Evolutionary conservation across 805 yeast species (phyloP).

Genomic region (Wickerhamiella domercqiae): DNA sequence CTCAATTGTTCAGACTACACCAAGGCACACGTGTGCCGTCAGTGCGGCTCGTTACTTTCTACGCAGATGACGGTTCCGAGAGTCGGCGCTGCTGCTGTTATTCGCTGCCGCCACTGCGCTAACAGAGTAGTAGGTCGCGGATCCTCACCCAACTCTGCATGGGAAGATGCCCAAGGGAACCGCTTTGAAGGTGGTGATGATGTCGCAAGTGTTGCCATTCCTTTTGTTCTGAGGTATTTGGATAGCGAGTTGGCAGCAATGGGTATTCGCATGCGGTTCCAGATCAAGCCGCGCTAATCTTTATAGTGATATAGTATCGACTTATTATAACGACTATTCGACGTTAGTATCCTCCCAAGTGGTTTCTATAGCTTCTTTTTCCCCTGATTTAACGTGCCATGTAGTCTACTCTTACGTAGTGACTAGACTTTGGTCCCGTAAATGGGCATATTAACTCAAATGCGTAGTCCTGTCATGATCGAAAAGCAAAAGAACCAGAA

Average conservation of each 20-base stretch:
- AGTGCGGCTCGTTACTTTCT: conserved; percentile 82
- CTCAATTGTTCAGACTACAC: conserved; percentile 93
- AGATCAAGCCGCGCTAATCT: conserved; percentile 42
- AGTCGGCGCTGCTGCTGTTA: conserved; percentile 61
- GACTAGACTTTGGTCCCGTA: too few relatives aligned
- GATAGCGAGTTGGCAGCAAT: conserved; percentile 93
- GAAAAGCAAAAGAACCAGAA: too few relatives aligned
- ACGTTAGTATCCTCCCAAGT: background rate
- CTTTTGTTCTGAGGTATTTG: conserved; percentile 86
- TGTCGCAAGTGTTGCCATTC: conserved; percentile 92
- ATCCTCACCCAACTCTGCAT: conserved; percentile 35
- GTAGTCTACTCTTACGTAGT: too few relatives aligned
- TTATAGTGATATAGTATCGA: background rate
- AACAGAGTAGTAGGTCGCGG: conserved; percentile 38
- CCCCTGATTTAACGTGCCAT: too few relatives aligned
- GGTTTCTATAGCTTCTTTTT: too few relatives aligned
- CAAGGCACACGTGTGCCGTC: conserved; percentile 75
- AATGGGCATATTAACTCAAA: too few relatives aligned
- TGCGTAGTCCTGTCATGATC: too few relatives aligned
- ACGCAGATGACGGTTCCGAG: conserved; percentile 86
- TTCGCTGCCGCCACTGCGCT: conserved; percentile 88
- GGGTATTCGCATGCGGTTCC: conserved; percentile 90
- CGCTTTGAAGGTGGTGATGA: conserved; percentile 82
- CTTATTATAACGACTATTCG: background rate
- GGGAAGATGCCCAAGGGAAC: conserved; percentile 97